Evolutionary conservation across 805 yeast species (phyloP).

Genomic region (Kockiozyma suomiensis): DNA sequence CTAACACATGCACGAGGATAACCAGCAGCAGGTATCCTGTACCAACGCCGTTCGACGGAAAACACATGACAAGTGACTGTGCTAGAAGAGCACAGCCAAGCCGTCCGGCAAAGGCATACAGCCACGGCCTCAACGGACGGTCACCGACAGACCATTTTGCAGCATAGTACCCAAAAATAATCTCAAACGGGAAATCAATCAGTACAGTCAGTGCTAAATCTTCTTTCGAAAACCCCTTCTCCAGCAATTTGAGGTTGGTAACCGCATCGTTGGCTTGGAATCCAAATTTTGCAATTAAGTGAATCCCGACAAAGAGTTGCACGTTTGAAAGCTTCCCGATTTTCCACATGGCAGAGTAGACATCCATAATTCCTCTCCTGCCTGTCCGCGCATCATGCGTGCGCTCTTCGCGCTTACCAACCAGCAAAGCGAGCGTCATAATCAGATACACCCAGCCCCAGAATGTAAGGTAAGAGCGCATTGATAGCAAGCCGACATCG

Average conservation of each 20-base stretch:
- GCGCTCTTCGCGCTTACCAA: constrained; percentile 74
- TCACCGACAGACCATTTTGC: constrained; percentile 89
- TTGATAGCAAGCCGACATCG: constrained; percentile 65
- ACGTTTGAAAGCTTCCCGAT: constrained; percentile 61
- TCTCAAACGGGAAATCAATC: constrained; percentile 94
- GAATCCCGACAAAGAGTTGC: constrained; percentile 71
- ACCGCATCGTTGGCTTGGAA: constrained; percentile 97
- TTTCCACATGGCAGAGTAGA: constrained; percentile 43
- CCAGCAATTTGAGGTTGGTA: constrained; percentile 85
- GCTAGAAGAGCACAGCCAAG: constrained; percentile 74
- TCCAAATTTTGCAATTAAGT: constrained; percentile 81
- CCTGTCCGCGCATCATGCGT: constrained; percentile 41
- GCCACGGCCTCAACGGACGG: constrained; percentile 79
- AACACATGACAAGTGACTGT: constrained; percentile 67
- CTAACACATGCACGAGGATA: constrained; percentile 77
- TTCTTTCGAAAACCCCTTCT: constrained; percentile 89
- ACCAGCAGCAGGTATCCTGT: constrained; percentile 67
- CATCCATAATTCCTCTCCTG: constrained; percentile 40
- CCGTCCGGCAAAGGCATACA: constrained; percentile 82
- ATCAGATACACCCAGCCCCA: constrained; percentile 74
- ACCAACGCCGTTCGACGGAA: constrained; percentile 61
- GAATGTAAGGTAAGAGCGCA: constrained; percentile 73
- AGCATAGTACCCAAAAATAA: constrained; percentile 91
- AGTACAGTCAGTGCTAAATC: constrained; percentile 90
- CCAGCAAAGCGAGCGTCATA: constrained; percentile 63